Evolutionary conservation across 2,329 filamentous ascomycete species (phyloP), one percentile per base, ranked within the genome.

Genomic region (Onygenales sp.): DNA sequence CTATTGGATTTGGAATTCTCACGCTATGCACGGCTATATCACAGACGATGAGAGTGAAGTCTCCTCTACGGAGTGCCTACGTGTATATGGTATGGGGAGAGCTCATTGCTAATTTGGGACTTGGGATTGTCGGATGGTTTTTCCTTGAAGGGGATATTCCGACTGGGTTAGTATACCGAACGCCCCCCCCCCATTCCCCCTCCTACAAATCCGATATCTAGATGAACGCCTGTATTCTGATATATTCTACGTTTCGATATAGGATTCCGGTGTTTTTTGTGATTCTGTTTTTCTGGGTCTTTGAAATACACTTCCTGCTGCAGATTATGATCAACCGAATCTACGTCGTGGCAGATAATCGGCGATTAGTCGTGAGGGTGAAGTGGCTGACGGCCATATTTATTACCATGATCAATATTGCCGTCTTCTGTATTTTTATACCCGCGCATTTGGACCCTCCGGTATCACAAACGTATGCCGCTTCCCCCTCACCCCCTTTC

Each of bases 31-130:
- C 65, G 14, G 69, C 69, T 8, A 52, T 65, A 39, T 66, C 65
- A 59, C 70, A 73, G 58, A 67, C 67, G 1, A 60, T 58, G 14
- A 65, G 66, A 7, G 55, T 69, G 41, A 43, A 63, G 69, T 5
- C 47, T 43, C 14, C 49, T 66, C 61, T 59, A 69, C 53, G 61
- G 11, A 75, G 73, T 55, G 62, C 68, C 1, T 77, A 77, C 55
- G 66, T 78, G 0, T 73, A 71, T 66, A 71, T 78, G 71, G 70
- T 78, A 52, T 78, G 75, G 75, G 50, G 70, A 32, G 75, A 78
- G 58, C 65, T 77, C 3, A 2, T 66, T 1, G 71, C 72, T 3
- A 76, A 70, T 9, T 62, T 74, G 9, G 57, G 66, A 7, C 77
- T 78, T 63, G 69, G 66, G 5, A 55, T 75, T 27, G 66, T 76